Percentiles rank a stretch among this genome's conserved stretches.
These are phyloP conservation scores for Sclerotinia subarctica DNA, from an alignment of 2,329 filamentous ascomycete genomes.

Conservation along the genomic window DNA sequence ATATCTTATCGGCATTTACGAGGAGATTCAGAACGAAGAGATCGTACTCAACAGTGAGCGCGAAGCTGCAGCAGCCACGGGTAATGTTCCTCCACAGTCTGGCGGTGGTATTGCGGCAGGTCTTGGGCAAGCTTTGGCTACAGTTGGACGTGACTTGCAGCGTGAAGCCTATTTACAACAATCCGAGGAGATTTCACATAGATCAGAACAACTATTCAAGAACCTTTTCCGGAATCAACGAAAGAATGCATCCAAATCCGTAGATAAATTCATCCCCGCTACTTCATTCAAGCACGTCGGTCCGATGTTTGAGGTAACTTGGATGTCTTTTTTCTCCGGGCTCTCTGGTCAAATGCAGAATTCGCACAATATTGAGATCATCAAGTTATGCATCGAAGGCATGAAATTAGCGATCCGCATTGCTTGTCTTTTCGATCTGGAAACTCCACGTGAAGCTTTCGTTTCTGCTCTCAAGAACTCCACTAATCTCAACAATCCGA, in stretches of 20 bases:
- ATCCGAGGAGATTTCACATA: constrained; percentile 81
- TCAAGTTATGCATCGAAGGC: constrained; percentile 89
- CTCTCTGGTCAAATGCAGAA: constrained; percentile 92
- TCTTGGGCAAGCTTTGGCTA: constrained; percentile 85
- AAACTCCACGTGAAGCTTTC: constrained; percentile 92
- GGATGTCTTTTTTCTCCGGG: constrained; percentile 98
- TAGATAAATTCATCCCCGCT: constrained; percentile 79
- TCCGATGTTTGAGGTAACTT: constrained; percentile 97
- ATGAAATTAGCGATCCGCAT: constrained; percentile 93
- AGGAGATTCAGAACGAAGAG: constrained; percentile 87
- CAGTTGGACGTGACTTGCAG: constrained; percentile 86
- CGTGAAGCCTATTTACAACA: constrained; percentile 92
- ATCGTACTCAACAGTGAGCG: constrained; percentile 93
- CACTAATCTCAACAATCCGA: constrained; percentile 92
- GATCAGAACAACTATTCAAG: constrained; percentile 83
- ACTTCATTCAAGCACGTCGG: constrained; percentile 93
- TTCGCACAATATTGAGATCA: constrained; percentile 86
- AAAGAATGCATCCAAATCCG: constrained; percentile 66
- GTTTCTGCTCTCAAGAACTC: constrained; percentile 89
- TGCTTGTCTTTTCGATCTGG: constrained; percentile 86
- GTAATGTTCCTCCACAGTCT: constrained; percentile 56
- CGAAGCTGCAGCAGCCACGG: constrained; percentile 79
- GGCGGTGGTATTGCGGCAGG: constrained; percentile 71
- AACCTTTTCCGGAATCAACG: constrained; percentile 87
- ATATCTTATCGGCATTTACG: constrained; percentile 83